A percentile compares a stretch with the other conserved stretches of the same genome.
These are phyloP conservation scores for Hygrocybe coccinea DNA, from an alignment of 768 basidiomycete genomes.

Conservation along the genomic window DNA sequence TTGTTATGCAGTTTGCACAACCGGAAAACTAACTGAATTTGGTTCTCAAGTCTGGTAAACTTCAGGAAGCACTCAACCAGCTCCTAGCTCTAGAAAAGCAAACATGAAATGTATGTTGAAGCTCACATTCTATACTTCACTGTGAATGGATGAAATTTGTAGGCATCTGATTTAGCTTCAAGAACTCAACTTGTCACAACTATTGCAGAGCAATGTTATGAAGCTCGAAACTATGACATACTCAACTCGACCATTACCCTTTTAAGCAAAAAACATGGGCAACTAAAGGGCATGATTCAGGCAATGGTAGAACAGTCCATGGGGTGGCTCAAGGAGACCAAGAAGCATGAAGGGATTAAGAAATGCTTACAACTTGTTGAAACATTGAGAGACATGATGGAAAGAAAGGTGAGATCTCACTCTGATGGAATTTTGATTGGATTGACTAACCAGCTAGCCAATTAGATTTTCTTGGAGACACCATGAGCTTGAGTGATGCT, in stretches of 20 bases:
- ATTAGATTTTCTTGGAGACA: conserved; percentile 92
- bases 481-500: conserved; percentile 93
- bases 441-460: background rate
- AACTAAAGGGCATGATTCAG: conserved; percentile 85
- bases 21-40: background rate
- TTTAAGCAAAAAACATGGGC: conserved; percentile 94
- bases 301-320: conserved; percentile 87
- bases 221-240: conserved; percentile 61
- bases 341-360: conserved; percentile 58
- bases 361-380: conserved; percentile 86
- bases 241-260: conserved; percentile 65
- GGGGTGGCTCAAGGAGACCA: conserved; percentile 75
- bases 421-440: too few species aligned
- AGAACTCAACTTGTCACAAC: conserved; percentile 81
- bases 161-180: conserved; percentile 93
- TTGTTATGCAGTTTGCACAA: conserved; percentile 6
- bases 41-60: conserved; percentile 61
- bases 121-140: background rate
- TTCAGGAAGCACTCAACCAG: conserved; percentile 86
- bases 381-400: conserved; percentile 85
- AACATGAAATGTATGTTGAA: conserved; percentile 77
- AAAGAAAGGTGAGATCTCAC: conserved; percentile 75
- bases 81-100: conserved; percentile 90
- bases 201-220: conserved; percentile 65
- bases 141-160: conserved; percentile 6